phyloP scores from a whole-genome alignment of 768 basidiomycete species.

The Heimioporus sp. region DNA sequence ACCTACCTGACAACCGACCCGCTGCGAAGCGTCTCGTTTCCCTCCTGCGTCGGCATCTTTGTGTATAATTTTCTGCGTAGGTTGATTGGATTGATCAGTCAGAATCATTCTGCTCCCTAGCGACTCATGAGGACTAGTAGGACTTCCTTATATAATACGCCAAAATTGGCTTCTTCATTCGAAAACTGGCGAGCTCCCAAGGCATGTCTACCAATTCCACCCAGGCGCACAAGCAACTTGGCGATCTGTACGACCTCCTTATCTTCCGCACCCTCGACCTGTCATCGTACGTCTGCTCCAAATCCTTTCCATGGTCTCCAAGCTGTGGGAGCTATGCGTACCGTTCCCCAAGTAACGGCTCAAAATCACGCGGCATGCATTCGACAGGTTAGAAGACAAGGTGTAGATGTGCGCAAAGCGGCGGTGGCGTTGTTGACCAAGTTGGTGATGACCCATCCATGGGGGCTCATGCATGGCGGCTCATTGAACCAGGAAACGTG shows the following conservation, averaged over 20 bases:
- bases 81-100: too few species aligned
- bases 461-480: too few species aligned
- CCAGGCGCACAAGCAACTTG: conserved; percentile 66
- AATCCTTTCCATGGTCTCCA: conserved; percentile 73
- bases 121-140: too few species aligned
- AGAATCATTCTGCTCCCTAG: too few species aligned
- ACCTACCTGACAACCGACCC: too few species aligned
- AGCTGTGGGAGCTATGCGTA: conserved; percentile 69
- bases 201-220: conserved; percentile 47
- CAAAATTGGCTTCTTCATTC: conserved; percentile 83
- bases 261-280: conserved; percentile 86
- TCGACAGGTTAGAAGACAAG: conserved; percentile 86
- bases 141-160: too few species aligned
- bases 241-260: conserved; percentile 77
- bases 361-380: conserved; percentile 70
- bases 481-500: too few species aligned
- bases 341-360: conserved; percentile 89
- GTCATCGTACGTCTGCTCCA: conserved; percentile 88
- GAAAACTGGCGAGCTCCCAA: conserved; percentile 63
- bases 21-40: too few species aligned
- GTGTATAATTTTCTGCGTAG: too few species aligned
- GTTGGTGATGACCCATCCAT: too few species aligned
- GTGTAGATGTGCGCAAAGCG: conserved; percentile 83
- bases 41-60: too few species aligned
- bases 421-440: conserved; percentile 83